Evolutionary conservation across 2,329 filamentous ascomycete genomes (phyloP), one percentile per base, ranked within the genome.

Genomic region (Myriangium duriaei): DNA sequence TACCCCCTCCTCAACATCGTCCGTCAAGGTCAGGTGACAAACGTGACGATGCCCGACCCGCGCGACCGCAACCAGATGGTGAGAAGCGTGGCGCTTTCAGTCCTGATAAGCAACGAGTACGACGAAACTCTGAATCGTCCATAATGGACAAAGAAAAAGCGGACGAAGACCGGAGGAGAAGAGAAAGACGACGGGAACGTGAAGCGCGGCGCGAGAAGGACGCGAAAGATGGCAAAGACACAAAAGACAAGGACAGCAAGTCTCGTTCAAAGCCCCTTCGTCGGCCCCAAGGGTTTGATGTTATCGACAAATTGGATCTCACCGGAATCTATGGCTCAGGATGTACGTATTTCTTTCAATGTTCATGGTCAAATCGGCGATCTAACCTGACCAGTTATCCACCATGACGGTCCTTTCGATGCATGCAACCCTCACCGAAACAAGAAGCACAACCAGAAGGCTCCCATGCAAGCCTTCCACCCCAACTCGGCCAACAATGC

Each of bases 341-440:
- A 61, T 67, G 85, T 92, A 68, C 63, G 83, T 76, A 33, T 14
- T 38, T 30, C 6, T 28, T 44, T 17, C n/a, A 24, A 5, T 15
- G 14, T 28, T 19, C 18, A 29, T 36, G n/a, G 16, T n/a, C 12
- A 16, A 29, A 32, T 16, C 18, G 14, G n/a, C 13, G 21, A 33
- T 38, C 49, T 40, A 47, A 42, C 31, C 13, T 14, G 34, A 15
- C 34, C 51, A 93, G 86, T 94, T 49, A 94, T 96, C 62, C 91
- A 98, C 53, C 91, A 98, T 54, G 91, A 96, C 53, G 91, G 91
- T 1, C 91, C 91, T 4, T 98, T 95, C 52, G 91, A 98, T 60
- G 91, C 91, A 13, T 83, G 91, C 57, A 93, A 94, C 58, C 86
- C 91, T 4, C 82, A 93, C 57, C 83, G 91, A 47, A 98, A 96